phyloP scores from a whole-genome alignment of 1,139 yeast species.

The Entelexis paramagnoliae region DNA sequence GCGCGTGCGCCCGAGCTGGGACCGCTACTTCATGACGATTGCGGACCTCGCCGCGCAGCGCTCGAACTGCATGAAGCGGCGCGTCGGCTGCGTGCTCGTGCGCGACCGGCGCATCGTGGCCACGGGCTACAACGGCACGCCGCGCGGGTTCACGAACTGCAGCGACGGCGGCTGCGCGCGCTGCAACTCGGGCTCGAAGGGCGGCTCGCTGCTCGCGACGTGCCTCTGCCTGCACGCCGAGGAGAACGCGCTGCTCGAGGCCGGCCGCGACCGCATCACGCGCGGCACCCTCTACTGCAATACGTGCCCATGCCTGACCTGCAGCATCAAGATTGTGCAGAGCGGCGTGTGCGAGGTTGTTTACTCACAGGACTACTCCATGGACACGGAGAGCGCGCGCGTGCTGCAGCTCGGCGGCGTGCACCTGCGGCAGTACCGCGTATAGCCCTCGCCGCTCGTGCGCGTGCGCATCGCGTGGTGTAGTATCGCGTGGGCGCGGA shows the following conservation, averaged over 20 bases:
- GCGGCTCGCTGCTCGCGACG: slow-evolving; percentile 64
- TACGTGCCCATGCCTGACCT: slow-evolving; percentile 94
- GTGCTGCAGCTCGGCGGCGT: slow-evolving; percentile 71
- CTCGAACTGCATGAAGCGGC: slow-evolving; percentile 91
- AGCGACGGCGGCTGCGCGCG: slow-evolving; percentile 91
- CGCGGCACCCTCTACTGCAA: slow-evolving; percentile 71
- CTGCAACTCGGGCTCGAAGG: slow-evolving; percentile 56
- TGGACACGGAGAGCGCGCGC: slow-evolving; percentile 66
- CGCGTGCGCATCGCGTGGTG: no score
- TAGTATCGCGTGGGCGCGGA: no score
- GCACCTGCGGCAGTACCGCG: slow-evolving; percentile 50
- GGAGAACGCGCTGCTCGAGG: slow-evolving; percentile 87
- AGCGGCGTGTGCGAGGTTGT: slow-evolving; percentile 89
- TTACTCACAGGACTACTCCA: slow-evolving; percentile 80
- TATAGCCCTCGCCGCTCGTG: neutral
- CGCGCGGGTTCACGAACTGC: slow-evolving; percentile 76
- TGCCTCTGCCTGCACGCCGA: slow-evolving; percentile 95
- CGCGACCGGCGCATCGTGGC: slow-evolving; percentile 79
- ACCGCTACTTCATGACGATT: slow-evolving; percentile 81
- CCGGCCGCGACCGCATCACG: slow-evolving; percentile 74
- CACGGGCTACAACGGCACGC: slow-evolving; percentile 97
- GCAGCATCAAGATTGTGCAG: slow-evolving; percentile 90
- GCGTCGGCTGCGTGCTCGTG: slow-evolving; percentile 93
- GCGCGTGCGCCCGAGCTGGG: slow-evolving; percentile 90
- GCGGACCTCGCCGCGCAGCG: slow-evolving; percentile 90